Evolutionary conservation across 1,284 basidiomycete genomes (phyloP).

Genomic region (Cutaneotrichosporon arboriforme): DNA sequence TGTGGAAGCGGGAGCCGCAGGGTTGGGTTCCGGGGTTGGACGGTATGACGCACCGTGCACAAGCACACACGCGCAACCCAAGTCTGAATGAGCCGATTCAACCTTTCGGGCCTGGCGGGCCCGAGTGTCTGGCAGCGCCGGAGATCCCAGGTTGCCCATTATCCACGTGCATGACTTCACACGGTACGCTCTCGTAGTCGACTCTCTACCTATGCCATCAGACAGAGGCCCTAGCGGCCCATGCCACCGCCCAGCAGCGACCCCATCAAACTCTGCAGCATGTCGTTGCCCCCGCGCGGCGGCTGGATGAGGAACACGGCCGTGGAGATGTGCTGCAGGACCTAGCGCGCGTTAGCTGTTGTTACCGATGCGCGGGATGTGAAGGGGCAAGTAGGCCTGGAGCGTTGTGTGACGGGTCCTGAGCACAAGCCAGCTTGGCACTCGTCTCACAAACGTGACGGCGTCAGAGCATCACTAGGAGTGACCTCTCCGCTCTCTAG

Average conservation of each 20-base stretch:
- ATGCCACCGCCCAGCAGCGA: constrained; percentile 68
- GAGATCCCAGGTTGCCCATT: neutral
- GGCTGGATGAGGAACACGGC: constrained; percentile 73
- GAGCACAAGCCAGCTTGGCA: too few relatives aligned
- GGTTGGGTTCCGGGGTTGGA: too few relatives aligned
- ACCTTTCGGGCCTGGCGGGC: too few relatives aligned
- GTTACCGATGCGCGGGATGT: neutral
- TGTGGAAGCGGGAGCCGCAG: too few relatives aligned
- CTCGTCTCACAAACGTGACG: too few relatives aligned
- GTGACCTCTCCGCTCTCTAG: too few relatives aligned
- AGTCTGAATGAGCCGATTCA: too few relatives aligned
- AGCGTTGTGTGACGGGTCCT: too few relatives aligned
- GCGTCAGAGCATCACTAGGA: too few relatives aligned
- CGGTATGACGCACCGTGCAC: too few relatives aligned
- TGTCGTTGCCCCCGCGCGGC: constrained; percentile 65
- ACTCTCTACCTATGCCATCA: neutral
- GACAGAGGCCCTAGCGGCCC: constrained; percentile 3
- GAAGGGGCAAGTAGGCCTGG: neutral
- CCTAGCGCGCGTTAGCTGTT: constrained; percentile 38
- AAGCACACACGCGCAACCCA: too few relatives aligned
- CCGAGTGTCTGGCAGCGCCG: too few relatives aligned
- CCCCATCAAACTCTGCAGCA: constrained; percentile 75
- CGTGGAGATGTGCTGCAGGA: constrained; percentile 58
- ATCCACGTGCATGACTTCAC: neutral
- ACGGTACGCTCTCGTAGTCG: neutral